Base-by-base conservation (phyloP, 441 rosid species). In the Mallotus repandus region DNA sequence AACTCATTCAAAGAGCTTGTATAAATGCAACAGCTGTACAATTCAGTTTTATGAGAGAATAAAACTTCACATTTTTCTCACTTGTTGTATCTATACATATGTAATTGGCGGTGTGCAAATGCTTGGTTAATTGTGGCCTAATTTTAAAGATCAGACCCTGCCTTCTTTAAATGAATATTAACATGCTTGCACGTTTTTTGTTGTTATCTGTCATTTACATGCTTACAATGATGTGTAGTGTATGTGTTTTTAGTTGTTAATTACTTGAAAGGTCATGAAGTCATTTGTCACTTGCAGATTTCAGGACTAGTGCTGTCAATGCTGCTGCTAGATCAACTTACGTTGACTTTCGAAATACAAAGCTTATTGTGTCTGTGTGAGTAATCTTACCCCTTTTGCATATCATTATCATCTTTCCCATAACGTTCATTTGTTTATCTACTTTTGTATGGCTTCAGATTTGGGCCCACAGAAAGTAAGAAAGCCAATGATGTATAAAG, bases 381-480 rank as follows among this genome's bases (percentile, higher is more conserved):
- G 99, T 89, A 69, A 62, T 65, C 69, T 35, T 71, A 70, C 32
- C 53, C 66, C 73, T 50, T n/a, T 41, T 25, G 29, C 53, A 18
- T 25, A 21, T 52, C 46, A 10, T 55, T 22, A 21, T 49, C 54
- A 18, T 53, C 18, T 69, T 46, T 29, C 25, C 50, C 45, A 19
- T 73, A 55, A 49, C 79, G 16, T 64, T 38, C 45, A 54, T 5
- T 35, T n/a, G n/a, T n/a, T n/a, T n/a, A n/a, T 19, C 49, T 49
- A 54, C 63, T 50, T 29, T 3, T 22, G 38, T 45, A 41, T 55
- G 41, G 72, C 6, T 83, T 73, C 84, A 92, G 97, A 63, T 96
- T 91, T 81, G 99, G 99, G 73, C 99, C 99, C 22, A 88, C 97
- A 81, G 98, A 96, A 80, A 96, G 97, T 81, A 93, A 91, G 89